Base-by-base conservation (phyloP, 495 filamentous ascomycete genomes). In the Amniculicola lignicola region DNA sequence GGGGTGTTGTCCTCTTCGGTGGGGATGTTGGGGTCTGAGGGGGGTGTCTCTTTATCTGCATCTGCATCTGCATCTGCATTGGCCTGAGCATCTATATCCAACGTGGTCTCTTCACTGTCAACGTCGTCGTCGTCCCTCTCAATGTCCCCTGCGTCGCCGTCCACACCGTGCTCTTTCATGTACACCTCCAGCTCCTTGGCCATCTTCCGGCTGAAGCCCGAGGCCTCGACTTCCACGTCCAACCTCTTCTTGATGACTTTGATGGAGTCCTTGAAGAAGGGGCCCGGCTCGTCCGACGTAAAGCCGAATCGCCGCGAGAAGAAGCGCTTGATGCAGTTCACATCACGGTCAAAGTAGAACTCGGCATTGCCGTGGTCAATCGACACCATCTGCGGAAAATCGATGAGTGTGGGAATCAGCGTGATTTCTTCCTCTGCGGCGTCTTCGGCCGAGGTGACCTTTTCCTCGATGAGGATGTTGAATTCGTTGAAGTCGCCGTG, bases 401-500 rank as follows among this genome's bases (percentile, higher is more conserved):
- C 94, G 62, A 99, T 99, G 23, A 97, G 70, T 44, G 94, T 79
- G 4, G 93, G 91, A 14, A 69, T 77, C 1, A 85, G 69, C 5
- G 57, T 75, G 21, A 77, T 51, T 1, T 33, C 31, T 19, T 41
- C 38, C n/a, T 45, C 40, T 1, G 54, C 42, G 5, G 16, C 28
- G 33, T 53, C 48, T 6, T 40, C 37, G 6, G 37, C 19, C 7
- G 29, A 33, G 9, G n/a, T 12, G n/a, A n/a, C n/a, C 18, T 31
- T 54, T 48, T 65, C 90, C 59, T 90, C 84, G 70, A 97, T 84
- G 16, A 99, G 77, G 53, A 99, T 89, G 66, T 99, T 99, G 77
- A 99, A 99, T 73, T 97, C 94, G 74, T 99, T 99, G 75, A 95
- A 97, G 69, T 99, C 93, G 60, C 93, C 94, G 69, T 99, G 93